A percentile compares a stretch with the other conserved stretches of the same genome.
These are phyloP conservation scores for Coemansia erecta DNA, from an alignment of 192 early-diverging fungal species.

Conservation along the genomic window DNA sequence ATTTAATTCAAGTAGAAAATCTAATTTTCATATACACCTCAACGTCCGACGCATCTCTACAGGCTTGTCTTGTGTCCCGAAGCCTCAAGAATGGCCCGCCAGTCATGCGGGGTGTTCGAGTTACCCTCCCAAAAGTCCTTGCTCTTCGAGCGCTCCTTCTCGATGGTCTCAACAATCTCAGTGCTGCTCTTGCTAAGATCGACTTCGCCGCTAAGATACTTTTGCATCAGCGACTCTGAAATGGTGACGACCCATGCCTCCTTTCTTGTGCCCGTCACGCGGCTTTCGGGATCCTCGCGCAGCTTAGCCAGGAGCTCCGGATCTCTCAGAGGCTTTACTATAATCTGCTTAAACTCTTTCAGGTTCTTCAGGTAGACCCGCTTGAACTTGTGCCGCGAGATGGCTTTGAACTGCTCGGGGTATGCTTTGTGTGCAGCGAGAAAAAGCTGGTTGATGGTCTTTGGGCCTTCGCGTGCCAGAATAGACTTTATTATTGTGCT, in stretches of 20 bases:
- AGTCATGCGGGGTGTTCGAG: conserved; percentile 44
- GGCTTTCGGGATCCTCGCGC: conserved; percentile 22
- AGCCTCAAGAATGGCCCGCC: conserved; percentile 29
- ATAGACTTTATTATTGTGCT: conserved; percentile 40
- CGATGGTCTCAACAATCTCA: conserved; percentile 18
- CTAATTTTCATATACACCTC: not conserved
- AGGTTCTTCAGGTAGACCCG: conserved; percentile 34
- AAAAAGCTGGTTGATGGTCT: conserved; percentile 41
- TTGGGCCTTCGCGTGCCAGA: conserved; percentile 33
- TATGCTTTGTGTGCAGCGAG: conserved; percentile 10
- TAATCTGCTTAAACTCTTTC: conserved; percentile 33
- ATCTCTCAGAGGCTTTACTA: conserved; percentile 19
- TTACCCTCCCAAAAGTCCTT: conserved; percentile 50
- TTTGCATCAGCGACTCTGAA: not conserved
- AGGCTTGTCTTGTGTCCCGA: conserved; percentile 19
- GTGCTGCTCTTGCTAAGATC: conserved; percentile 11
- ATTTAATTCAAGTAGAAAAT: conserved; percentile 1
- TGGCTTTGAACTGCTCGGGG: conserved; percentile 23
- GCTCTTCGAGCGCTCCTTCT: conserved; percentile 28
- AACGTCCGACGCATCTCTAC: not conserved
- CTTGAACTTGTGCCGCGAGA: conserved; percentile 40
- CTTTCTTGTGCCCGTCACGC: conserved; percentile 11
- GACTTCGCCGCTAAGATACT: conserved; percentile 9
- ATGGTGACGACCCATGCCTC: conserved; percentile 28
- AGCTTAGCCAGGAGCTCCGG: conserved; percentile 20